Evolutionary conservation across 305 asterid genomes (phyloP).

Genomic region (Solanum aculeatissimum): DNA sequence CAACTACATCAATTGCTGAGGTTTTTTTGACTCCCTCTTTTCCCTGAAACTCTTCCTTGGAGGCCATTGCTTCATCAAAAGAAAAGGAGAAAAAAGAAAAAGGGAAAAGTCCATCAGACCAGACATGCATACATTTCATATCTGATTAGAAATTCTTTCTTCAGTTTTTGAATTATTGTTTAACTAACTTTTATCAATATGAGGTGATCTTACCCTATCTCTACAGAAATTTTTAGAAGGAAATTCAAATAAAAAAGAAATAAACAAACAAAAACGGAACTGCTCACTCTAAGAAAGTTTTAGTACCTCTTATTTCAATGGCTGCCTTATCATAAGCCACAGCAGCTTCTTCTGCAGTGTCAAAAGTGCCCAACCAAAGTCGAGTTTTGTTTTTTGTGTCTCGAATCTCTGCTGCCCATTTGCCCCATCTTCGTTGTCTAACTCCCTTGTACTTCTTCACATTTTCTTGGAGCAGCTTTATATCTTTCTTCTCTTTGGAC

Average conservation of each 20-base stretch:
- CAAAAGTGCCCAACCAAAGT: conserved; percentile 43
- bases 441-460: conserved; percentile 23
- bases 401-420: conserved; percentile 56
- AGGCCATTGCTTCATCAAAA: not conserved
- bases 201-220: not conserved
- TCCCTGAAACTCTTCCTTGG: not conserved
- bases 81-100: not conserved
- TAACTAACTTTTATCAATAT: not conserved
- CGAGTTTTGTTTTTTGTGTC: conserved; percentile 26
- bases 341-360: conserved; percentile 45
- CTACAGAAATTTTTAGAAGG: not conserved
- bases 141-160: not conserved
- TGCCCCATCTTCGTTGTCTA: conserved; percentile 49
- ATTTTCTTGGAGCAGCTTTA: not conserved
- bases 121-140: not conserved
- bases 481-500: not conserved
- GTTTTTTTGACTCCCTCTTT: not conserved
- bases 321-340: conserved; percentile 9
- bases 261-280: not conserved
- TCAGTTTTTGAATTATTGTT: not conserved
- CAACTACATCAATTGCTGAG: not conserved
- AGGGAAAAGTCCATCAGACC: not conserved
- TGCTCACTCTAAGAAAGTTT: conserved; percentile 13
- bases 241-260: not conserved
- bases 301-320: conserved; percentile 27